phyloP scores from a whole-genome alignment of 2,329 filamentous ascomycete species.

The Arthrobotrys iridis region DNA sequence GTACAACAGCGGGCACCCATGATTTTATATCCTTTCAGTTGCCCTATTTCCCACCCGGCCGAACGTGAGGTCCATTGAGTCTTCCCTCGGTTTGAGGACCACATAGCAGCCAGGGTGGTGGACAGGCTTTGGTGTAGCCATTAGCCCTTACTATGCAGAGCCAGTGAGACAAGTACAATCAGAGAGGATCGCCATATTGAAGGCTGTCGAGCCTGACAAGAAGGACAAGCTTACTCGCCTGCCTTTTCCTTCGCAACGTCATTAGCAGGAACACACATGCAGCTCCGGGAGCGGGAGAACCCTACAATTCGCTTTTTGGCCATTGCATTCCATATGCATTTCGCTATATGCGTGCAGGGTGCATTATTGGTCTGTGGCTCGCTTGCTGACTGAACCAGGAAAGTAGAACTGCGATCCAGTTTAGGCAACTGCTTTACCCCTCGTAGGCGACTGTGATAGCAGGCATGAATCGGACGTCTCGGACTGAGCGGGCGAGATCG shows the following conservation, averaged over 20 bases:
- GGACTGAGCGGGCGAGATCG: conserved; percentile 18
- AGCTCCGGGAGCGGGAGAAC: conserved; percentile 22
- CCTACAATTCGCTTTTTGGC: conserved; percentile 8
- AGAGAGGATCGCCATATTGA: conserved; percentile 23
- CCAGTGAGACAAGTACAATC: conserved; percentile 11
- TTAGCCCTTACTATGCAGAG: conserved; percentile 21
- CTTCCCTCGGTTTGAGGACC: not conserved
- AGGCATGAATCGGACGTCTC: conserved; percentile 29
- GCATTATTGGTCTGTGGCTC: conserved; percentile 31
- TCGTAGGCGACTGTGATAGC: conserved; percentile 13
- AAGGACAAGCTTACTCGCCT: conserved; percentile 37
- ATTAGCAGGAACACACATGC: conserved; percentile 27
- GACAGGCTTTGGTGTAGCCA: conserved; percentile 17
- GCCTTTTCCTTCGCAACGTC: conserved; percentile 42
- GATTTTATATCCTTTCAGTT: conserved; percentile 42
- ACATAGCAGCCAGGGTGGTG: not conserved
- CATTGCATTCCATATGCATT: conserved; percentile 2
- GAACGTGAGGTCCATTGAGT: not conserved
- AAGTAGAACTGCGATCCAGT: conserved; percentile 29
- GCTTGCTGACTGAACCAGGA: conserved; percentile 41
- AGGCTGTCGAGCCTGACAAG: conserved; percentile 7
- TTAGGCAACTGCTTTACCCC: conserved; percentile 48
- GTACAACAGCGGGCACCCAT: conserved; percentile 17
- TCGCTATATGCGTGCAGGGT: conserved; percentile 3
- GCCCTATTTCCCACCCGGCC: not conserved